These are phyloP conservation scores for Lobosporangium transversale DNA, from an alignment of 192 early-diverging fungal species.

Conservation along the genomic window DNA sequence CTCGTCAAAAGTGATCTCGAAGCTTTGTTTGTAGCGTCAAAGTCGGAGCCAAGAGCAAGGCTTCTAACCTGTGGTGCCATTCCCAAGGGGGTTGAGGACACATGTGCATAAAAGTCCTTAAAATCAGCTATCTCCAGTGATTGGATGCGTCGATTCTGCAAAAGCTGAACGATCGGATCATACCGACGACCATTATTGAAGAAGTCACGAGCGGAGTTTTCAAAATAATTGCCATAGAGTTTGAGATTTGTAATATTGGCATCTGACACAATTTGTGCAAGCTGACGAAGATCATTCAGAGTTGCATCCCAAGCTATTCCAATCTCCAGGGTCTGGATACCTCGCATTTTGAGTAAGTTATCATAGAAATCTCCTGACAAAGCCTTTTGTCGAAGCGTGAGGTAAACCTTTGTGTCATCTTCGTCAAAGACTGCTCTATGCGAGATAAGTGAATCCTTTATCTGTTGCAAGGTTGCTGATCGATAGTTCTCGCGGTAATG, in stretches of 20 bases:
- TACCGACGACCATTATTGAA: neutral
- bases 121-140: neutral
- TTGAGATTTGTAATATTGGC: neutral
- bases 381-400: neutral
- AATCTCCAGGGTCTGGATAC: neutral
- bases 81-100: neutral
- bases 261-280: neutral
- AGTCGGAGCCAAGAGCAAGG: neutral
- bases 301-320: neutral
- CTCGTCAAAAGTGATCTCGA: neutral
- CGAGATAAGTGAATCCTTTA: neutral
- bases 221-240: neutral
- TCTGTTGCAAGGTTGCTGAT: neutral
- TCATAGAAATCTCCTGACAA: neutral
- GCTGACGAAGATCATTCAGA: neutral
- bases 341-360: neutral
- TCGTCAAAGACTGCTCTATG: neutral
- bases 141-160: neutral
- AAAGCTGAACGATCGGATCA: neutral
- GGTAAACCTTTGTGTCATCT: neutral
- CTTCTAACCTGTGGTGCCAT: neutral
- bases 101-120: neutral
- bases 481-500: slow-evolving; percentile 2
- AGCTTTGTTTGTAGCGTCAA: neutral
- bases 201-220: neutral